Conservation (phyloP, 2,329 filamentous ascomycete genomes). For the Trichophyton simii region DNA sequence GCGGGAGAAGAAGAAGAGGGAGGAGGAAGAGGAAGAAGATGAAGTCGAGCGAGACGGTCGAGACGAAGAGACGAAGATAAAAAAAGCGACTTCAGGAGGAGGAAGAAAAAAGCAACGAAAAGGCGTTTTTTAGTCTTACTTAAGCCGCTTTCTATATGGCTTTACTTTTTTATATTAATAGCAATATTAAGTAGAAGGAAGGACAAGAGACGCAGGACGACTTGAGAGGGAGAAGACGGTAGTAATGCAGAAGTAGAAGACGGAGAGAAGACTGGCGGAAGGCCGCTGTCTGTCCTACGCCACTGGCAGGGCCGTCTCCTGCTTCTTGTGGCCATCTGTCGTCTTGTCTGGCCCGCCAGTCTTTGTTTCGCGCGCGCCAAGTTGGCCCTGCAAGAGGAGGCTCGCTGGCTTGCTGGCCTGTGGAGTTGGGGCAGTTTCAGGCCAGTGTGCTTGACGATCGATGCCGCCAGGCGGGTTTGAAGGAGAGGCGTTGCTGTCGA, state of each 20-base stretch:
- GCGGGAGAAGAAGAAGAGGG: background rate
- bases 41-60: conserved; percentile 9
- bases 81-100: background rate
- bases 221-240: background rate
- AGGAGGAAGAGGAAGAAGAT: background rate
- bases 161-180: background rate
- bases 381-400: background rate
- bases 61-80: background rate
- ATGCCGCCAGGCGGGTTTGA: background rate
- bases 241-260: background rate
- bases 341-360: background rate
- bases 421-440: background rate
- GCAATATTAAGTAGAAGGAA: background rate
- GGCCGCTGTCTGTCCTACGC: background rate
- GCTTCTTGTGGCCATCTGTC: background rate
- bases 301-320: background rate
- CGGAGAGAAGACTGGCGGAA: background rate
- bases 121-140: background rate
- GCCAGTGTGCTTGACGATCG: background rate
- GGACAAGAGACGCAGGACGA: too few relatives aligned
- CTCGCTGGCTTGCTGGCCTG: background rate
- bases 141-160: background rate
- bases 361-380: background rate
- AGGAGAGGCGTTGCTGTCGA: background rate
- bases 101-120: background rate